A percentile compares a stretch with the other conserved stretches of the same genome.
phyloP scores from a whole-genome alignment of 106 monocot genomes.

The Phalaenopsis equestris region DNA sequence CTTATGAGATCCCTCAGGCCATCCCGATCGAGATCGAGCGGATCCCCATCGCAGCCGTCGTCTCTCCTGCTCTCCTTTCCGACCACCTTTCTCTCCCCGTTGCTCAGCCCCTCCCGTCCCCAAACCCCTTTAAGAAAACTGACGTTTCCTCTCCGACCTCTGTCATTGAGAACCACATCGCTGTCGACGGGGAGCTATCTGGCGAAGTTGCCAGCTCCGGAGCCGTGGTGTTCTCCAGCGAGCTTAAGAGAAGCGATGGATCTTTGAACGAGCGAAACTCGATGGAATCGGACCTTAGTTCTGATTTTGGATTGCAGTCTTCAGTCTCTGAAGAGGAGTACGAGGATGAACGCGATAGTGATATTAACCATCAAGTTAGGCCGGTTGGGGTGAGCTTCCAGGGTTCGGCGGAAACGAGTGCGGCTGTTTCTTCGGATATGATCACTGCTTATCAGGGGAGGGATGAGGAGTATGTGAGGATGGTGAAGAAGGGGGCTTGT shows the following conservation, averaged over 20 bases:
- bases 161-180: constrained; percentile 41
- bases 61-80: constrained; percentile 17
- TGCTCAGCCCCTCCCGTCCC: constrained; percentile 38
- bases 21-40: constrained; percentile 72
- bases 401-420: constrained; percentile 14
- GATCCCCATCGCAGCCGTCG: constrained; percentile 74
- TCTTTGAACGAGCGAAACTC: not conserved
- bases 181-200: constrained; percentile 23
- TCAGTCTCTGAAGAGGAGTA: constrained; percentile 16
- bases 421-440: not conserved
- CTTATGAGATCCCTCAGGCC: constrained; percentile 71
- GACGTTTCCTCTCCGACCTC: constrained; percentile 27
- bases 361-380: not conserved
- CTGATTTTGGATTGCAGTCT: constrained; percentile 18
- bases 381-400: constrained; percentile 16
- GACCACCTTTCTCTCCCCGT: constrained; percentile 26
- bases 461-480: constrained; percentile 5
- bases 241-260: constrained; percentile 5
- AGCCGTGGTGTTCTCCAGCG: constrained; percentile 20
- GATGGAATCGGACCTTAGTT: constrained; percentile 20
- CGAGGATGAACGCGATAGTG: constrained; percentile 11
- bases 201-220: constrained; percentile 25
- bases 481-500: constrained; percentile 41
- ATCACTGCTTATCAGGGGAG: not conserved
- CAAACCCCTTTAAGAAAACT: not conserved